These are phyloP conservation scores for Pseudogymnoascus sp. DNA, from an alignment of 2,329 filamentous ascomycete species.

Conservation along the genomic window DNA sequence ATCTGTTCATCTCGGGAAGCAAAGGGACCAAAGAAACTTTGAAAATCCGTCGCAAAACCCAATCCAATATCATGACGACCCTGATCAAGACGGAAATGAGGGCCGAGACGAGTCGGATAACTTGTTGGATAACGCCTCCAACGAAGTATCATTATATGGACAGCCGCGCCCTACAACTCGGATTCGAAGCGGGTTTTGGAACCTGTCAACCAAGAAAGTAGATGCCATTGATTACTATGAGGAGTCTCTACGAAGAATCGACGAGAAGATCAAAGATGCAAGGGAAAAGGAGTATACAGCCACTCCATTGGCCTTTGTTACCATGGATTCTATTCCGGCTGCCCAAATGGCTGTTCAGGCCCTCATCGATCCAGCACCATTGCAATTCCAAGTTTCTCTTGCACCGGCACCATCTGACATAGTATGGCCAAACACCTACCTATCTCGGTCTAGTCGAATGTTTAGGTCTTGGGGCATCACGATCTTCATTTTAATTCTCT, in stretches of 20 bases:
- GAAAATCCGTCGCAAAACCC: slow-evolving; percentile 20
- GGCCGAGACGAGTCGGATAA: slow-evolving; percentile 48
- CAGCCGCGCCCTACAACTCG: slow-evolving; percentile 56
- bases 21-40: slow-evolving; percentile 21
- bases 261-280: slow-evolving; percentile 62
- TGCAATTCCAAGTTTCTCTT: slow-evolving; percentile 73
- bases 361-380: slow-evolving; percentile 80
- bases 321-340: slow-evolving; percentile 90
- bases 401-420: slow-evolving; percentile 86
- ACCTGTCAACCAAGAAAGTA: slow-evolving; percentile 60
- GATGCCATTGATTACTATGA: slow-evolving; percentile 95
- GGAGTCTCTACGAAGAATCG: slow-evolving; percentile 69
- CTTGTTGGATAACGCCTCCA: slow-evolving; percentile 40
- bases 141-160: slow-evolving; percentile 31
- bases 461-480: slow-evolving; percentile 78
- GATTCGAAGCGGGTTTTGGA: slow-evolving; percentile 71
- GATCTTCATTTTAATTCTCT: slow-evolving; percentile 70
- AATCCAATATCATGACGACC: slow-evolving; percentile 13
- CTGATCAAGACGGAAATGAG: slow-evolving; percentile 31
- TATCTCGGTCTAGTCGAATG: slow-evolving; percentile 64
- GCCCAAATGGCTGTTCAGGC: slow-evolving; percentile 95
- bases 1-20: slow-evolving; percentile 61
- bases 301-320: slow-evolving; percentile 85
- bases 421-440: slow-evolving; percentile 92
- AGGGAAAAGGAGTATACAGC: slow-evolving; percentile 69